phyloP scores from a whole-genome alignment of 768 basidiomycete species.

The Amanita inopinata region DNA sequence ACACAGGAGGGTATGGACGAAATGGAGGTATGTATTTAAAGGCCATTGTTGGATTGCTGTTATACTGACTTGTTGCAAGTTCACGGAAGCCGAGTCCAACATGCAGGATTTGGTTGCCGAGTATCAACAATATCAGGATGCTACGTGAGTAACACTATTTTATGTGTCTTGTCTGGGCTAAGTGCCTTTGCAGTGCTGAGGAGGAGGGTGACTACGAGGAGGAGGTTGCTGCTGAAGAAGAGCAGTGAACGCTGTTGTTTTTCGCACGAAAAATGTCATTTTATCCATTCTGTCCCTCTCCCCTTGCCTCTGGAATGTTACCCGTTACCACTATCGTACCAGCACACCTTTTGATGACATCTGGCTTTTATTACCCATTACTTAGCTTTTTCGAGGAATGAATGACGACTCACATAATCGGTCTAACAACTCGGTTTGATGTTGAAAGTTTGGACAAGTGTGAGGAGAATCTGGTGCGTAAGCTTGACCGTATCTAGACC shows the following conservation, averaged over 20 bases:
- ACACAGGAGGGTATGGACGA: conserved; percentile 99
- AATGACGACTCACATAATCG: conserved; percentile 3
- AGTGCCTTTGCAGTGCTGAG: conserved; percentile 49
- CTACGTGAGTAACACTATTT: conserved; percentile 52
- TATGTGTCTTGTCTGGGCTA: neutral
- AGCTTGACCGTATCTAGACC: too few species aligned
- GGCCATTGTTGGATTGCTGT: neutral
- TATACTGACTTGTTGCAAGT: conserved; percentile 27
- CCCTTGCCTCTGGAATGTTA: conserved; percentile 10
- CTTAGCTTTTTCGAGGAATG: conserved; percentile 5
- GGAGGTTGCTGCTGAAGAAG: conserved; percentile 53
- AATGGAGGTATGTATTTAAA: conserved; percentile 57
- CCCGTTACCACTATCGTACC: conserved; percentile 9
- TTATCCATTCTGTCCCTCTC: conserved; percentile 4
- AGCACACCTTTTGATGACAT: conserved; percentile 8
- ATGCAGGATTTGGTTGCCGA: conserved; percentile 98
- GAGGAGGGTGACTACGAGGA: conserved; percentile 90
- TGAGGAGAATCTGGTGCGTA: too few species aligned
- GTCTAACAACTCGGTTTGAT: too few species aligned
- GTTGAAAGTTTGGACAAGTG: too few species aligned
- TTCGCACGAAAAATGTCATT: conserved; percentile 10
- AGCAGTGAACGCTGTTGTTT: conserved; percentile 21
- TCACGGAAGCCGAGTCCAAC: conserved; percentile 98
- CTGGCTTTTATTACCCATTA: conserved; percentile 1
- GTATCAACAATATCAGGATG: conserved; percentile 95